phyloP scores from a whole-genome alignment of 2,329 filamentous ascomycete species.

The Colletotrichum tamarilloi region DNA sequence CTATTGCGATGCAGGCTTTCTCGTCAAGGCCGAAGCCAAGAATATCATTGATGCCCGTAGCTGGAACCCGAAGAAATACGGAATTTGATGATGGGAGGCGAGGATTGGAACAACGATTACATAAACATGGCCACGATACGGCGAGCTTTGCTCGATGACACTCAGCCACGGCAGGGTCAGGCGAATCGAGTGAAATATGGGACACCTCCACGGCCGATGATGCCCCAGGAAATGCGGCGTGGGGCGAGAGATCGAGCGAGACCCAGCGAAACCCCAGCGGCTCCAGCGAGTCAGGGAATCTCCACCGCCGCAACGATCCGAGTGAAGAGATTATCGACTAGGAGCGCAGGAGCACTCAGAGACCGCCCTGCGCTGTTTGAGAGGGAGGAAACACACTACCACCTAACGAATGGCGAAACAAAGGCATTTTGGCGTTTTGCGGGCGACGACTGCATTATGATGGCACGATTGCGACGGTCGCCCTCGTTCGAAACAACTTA shows the following conservation, averaged over 20 bases:
- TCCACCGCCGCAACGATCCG: not conserved
- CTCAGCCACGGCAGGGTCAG: not conserved
- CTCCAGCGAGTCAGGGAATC: constrained; percentile 5
- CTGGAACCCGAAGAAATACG: constrained; percentile 15
- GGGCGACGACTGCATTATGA: constrained; percentile 1
- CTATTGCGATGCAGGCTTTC: constrained; percentile 30
- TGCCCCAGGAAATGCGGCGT: not conserved
- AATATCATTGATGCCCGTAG: constrained; percentile 20
- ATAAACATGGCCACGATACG: not conserved
- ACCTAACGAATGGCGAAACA: constrained; percentile 5
- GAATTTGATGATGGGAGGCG: not conserved
- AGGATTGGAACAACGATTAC: not conserved
- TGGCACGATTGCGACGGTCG: constrained; percentile 13
- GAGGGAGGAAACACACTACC: not conserved
- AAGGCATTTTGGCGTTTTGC: constrained; percentile 13
- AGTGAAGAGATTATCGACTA: not conserved
- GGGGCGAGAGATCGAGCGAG: not conserved
- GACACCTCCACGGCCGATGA: not conserved
- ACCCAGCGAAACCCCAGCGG: not conserved
- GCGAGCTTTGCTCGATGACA: not conserved
- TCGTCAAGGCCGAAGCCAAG: constrained; percentile 26
- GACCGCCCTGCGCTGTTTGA: not conserved
- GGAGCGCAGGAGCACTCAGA: not conserved
- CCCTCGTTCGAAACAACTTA: not conserved
- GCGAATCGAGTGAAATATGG: not conserved